Base-by-base conservation (phyloP, 2,329 filamentous ascomycete genomes). In the Hymenoscyphus linearis region DNA sequence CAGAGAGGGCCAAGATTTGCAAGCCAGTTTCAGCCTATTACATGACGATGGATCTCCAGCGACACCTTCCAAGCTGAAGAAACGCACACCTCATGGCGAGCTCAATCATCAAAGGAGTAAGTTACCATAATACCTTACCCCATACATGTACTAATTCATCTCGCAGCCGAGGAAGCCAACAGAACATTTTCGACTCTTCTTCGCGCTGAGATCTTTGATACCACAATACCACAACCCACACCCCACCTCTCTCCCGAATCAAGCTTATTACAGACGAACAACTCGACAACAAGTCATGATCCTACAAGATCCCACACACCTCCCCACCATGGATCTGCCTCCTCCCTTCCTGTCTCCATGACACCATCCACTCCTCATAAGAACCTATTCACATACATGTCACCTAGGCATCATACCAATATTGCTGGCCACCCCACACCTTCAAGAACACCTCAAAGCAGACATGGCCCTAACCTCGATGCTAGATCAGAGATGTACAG, bases 281-380 rank as follows among this genome's bases (percentile, higher is more conserved):
- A 83, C 74, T 79, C 80, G 67, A 82, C 80, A 37, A 80, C 80
- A 68, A 81, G 80, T 50, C 82, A 84, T 64, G 85, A 90, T 72
- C 85, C 86, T 57, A 88, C 86, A 57, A 83, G 90, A 70, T 89
- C 90, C 56, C 86, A 89, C 67, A 97, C 93, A 5, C 93, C 93
- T 53, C 93, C 93, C 27, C 85, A 82, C 62, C 85, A 86, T 68
- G 75, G 76, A 18, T 79, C 85, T 14, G 78, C 82, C 14, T 79
- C 85, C 13, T 80, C 84, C 26, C 76, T 92, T n/a, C 87, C 90
- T 12, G 84, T 88, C 1, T 87, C 85, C 60, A 81, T 95, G 62
- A 96, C 93, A 0, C 95, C 95, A 0, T 96, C 93, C 1, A 99
- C 95, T 3, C 95, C 95, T 10, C 92, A 96, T 76, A 98, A 97